Percentiles rank a stretch among this genome's conserved stretches.
Conservation (phyloP, 2,329 filamentous ascomycete species). For the Pseudogymnoascus sp. region DNA sequence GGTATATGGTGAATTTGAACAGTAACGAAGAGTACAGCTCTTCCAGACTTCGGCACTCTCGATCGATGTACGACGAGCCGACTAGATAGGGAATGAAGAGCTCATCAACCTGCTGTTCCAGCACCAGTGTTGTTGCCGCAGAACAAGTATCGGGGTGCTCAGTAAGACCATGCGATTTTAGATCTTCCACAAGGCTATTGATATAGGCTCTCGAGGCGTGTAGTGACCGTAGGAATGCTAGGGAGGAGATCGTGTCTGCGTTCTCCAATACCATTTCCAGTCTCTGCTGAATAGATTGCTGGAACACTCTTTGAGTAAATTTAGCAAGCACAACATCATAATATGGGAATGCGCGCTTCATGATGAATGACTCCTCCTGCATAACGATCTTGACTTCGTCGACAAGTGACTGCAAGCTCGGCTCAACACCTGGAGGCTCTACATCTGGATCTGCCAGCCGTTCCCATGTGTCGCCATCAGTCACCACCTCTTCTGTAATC, state of each 20-base stretch:
- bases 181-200: slow-evolving; percentile 75
- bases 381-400: slow-evolving; percentile 94
- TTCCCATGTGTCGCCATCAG: slow-evolving; percentile 66
- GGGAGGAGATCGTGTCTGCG: slow-evolving; percentile 79
- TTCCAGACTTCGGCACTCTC: slow-evolving; percentile 62
- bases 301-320: slow-evolving; percentile 92
- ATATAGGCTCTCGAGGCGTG: slow-evolving; percentile 91
- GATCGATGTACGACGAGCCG: slow-evolving; percentile 62
- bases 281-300: slow-evolving; percentile 94
- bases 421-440: slow-evolving; percentile 84
- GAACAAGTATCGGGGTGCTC: slow-evolving; percentile 91
- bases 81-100: slow-evolving; percentile 65
- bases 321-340: slow-evolving; percentile 89
- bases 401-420: slow-evolving; percentile 81
- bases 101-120: slow-evolving; percentile 69
- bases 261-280: slow-evolving; percentile 95
- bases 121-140: slow-evolving; percentile 69
- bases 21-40: slow-evolving; percentile 83
- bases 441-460: slow-evolving; percentile 88
- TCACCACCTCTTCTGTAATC: slow-evolving; percentile 59
- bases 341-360: slow-evolving; percentile 91
- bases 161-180: slow-evolving; percentile 89
- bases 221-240: slow-evolving; percentile 83
- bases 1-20: slow-evolving; percentile 96
- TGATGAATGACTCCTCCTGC: slow-evolving; percentile 94